Base-by-base conservation (phyloP, 768 basidiomycete species). In the Hygrophoropsis aurantiaca region DNA sequence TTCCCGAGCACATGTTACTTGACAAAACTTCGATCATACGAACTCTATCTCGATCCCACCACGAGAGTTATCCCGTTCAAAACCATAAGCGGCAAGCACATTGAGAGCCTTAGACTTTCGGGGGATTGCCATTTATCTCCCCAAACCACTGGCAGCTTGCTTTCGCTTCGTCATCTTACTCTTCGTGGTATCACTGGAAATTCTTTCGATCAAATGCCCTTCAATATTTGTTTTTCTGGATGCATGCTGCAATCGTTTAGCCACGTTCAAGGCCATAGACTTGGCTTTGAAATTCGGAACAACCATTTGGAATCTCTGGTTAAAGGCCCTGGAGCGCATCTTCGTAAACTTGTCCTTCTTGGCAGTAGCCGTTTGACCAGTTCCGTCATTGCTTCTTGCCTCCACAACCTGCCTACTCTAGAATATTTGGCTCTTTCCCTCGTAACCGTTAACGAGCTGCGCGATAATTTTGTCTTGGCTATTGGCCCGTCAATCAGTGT, bases 201-300 rank as follows among this genome's bases (percentile, higher is more conserved):
- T 41, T 54, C 59, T 30, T 66, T 74, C 44, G 70, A 75, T 48
- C 51, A 53, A 33, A 58, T 58, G 37, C 55, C 47, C 40, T 50
- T 72, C 25, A 43, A 57, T 21, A 39, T 55, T 9, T 46, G 51
- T 34, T 68, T 72, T 52, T 54, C 59, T 7, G 48, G 42, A 16
- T 58, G 64, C 11, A 53, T 40, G n/a, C 59, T 76, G 15, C 54
- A 65, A 18, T 58, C 64, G 13, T 74, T 76, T 52, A 48, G 47
- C 16, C 68, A 73, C 42, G 53, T 55, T 10, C 71, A 64, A 40
- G 65, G 61, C 11, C 58, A 68, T 42, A 47, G 59, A 30, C 54
- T 70, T 33, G 69, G 58, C 13, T 73, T 71, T 46, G 67, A 72
- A 52, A 59, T 74, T 18, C 61, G 66, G 25, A 61, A 71, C 42